Percentiles rank a stretch among this genome's conserved stretches.
Evolutionary conservation across 139 green algal genomes (phyloP).

Genomic region (Chlorella vulgaris): DNA sequence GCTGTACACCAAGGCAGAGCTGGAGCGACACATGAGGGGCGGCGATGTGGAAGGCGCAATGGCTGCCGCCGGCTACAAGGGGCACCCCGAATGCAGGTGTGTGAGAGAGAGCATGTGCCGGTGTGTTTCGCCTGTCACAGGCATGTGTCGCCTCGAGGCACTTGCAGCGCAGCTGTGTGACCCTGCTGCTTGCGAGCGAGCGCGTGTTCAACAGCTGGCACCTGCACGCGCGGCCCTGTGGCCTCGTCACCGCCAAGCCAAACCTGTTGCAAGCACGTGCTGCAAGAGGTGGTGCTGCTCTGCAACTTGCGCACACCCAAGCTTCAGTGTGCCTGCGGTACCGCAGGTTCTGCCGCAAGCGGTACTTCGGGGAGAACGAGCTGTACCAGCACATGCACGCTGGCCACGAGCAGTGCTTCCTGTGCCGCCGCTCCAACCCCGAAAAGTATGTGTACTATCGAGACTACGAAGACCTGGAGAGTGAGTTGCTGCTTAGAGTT

Average conservation of each 20-base stretch:
- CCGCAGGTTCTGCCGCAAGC: conserved; percentile 79
- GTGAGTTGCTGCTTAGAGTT: conserved; percentile 28
- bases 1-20: conserved; percentile 79
- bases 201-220: too few relatives aligned
- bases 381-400: conserved; percentile 93
- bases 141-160: too few relatives aligned
- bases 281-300: too few relatives aligned
- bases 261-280: neutral
- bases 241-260: too few relatives aligned
- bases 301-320: too few relatives aligned
- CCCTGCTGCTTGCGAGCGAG: neutral
- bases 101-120: too few relatives aligned
- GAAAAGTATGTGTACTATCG: conserved; percentile 89
- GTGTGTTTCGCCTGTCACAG: too few relatives aligned
- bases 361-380: conserved; percentile 89
- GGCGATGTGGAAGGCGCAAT: conserved; percentile 81
- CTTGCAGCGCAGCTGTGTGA: too few relatives aligned
- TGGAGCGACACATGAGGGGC: conserved; percentile 78
- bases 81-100: conserved; percentile 75
- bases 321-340: too few relatives aligned
- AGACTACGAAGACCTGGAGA: conserved; percentile 85
- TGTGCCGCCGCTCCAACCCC: conserved; percentile 76
- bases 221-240: too few relatives aligned
- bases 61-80: conserved; percentile 89
- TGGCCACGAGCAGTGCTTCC: conserved; percentile 88